Evolutionary conservation across 73 alveolate genomes (phyloP).

Genomic region (Paramecium sonneborni): DNA sequence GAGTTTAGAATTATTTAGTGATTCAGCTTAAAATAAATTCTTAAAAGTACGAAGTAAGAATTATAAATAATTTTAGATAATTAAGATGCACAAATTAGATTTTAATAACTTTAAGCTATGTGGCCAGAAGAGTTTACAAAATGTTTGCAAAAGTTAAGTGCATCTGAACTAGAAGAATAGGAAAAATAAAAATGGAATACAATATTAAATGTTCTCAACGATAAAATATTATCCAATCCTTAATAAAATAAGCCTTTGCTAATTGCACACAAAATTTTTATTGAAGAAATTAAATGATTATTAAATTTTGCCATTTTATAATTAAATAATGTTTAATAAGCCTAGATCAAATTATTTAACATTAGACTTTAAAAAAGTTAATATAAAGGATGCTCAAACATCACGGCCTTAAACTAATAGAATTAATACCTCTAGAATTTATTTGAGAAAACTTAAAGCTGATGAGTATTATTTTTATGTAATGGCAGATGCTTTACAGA

Average conservation of each 20-base stretch:
- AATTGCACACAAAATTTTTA: slow-evolving; percentile 50
- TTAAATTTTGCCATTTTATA: neutral
- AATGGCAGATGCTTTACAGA: neutral
- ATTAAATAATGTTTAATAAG: slow-evolving; percentile 1
- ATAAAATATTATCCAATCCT: neutral
- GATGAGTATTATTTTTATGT: neutral
- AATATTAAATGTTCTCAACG: slow-evolving; percentile 25
- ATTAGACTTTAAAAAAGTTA: neutral
- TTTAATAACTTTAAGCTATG: neutral
- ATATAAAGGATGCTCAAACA: neutral
- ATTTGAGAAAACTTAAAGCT: neutral
- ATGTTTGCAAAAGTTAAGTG: neutral
- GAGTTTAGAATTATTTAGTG: slow-evolving; percentile 55
- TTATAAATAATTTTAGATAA: neutral
- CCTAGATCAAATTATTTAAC: neutral
- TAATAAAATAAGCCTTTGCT: slow-evolving; percentile 33
- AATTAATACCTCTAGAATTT: neutral
- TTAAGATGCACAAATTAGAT: neutral
- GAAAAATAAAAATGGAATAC: slow-evolving; percentile 54
- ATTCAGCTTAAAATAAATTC: slow-evolving; percentile 48
- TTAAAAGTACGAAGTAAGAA: slow-evolving; percentile 18
- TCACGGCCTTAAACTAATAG: neutral
- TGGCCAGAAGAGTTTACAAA: slow-evolving; percentile 44
- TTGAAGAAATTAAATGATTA: slow-evolving; percentile 24
- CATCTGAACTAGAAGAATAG: slow-evolving; percentile 6